Evolutionary conservation across 352 stramenopile species (phyloP), one percentile per base, ranked within the genome.

Genomic region (Blastocystis hominis): DNA sequence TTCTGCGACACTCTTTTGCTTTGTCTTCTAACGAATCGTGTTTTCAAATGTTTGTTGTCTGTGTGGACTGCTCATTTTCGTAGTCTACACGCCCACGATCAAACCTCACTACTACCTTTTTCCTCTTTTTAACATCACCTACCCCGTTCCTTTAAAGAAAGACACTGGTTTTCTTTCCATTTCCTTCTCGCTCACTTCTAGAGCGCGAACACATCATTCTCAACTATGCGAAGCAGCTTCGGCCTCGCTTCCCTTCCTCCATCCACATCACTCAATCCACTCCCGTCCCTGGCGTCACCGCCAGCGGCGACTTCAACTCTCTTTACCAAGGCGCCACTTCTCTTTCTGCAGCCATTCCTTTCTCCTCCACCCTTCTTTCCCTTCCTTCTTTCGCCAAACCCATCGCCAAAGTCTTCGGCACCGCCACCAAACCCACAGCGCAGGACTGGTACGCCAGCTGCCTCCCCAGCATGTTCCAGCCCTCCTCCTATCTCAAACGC

Each of bases 61-160:
- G 17, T 24, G 3, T 50, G 24, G 13, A 0, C 13, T 59, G 40
- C 24, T 30, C 24, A 30, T 9, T 68, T 53, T n/a, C 20, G 7
- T 59, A 84, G 72, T 66, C 38, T 84, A 84, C 50, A 30, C 72
- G 17, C 72, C 72, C 46, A 53, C 13, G 10, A 13, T 84, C 4
- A 46, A n/a, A 30, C 72, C 72, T n/a, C 72, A 84, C 44, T 68
- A 68, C 36, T 84, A 68, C 54, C 36, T 38, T 9, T 84, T 84
- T 44, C 72, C 72, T 13, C 30, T 84, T 3, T 84, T 53, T 40
- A 84, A 84, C 42, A 84, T 84, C 36, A 40, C 72, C 17, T 84
- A 66, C 34, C 53, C 72, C 4, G 36, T 84, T 17, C 50, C 5
- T n/a, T 47, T 84, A 20, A 34, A 42, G 30, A 30, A 34, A 44